Evolutionary conservation across 179 eudicot species (phyloP), one percentile per base, ranked within the genome.

Genomic region (Patellifolia procumbens): DNA sequence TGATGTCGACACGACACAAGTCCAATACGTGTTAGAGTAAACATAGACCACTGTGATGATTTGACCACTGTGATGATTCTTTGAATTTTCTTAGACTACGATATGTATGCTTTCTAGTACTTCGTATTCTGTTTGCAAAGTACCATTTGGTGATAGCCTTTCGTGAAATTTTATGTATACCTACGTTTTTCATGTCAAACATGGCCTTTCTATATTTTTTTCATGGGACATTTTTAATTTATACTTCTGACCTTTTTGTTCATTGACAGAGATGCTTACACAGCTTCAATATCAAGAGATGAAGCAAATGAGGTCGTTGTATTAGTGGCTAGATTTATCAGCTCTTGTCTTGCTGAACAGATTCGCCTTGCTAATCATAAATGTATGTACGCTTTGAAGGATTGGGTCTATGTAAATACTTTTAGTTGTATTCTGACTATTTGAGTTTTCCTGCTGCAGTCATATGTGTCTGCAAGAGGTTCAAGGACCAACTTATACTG

Each of bases 341-440:
- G 76, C 70, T 81, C 83, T 45, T 94, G 97, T 74, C 69, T 78
- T 20, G 84, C 87, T 15, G 88, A 86, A 62, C 98, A 94, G 86
- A 94, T 94, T 60, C 97, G 88, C 68, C 75, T 92, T 84, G 96
- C 90, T 7, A 89, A 88, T 76, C 93, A 92, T 13, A 94, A 92
- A 79, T 94, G 98, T 94, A 90, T 76, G 78, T 16, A 10, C 48
- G 66, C 37, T 42, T 61, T 10, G 28, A 49, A 7, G 48, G 5
- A 24, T 35, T 22, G 4, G 35, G 46, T n/a, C 66, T 17, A 26
- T 37, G 64, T 16, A 19, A 12, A 51, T 11, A 67, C 51, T 66
- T 42, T 24, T 55, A 45, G 49, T 28, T 72, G 8, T 73, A 4
- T 49, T 69, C 34, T 73, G 72, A 63, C 24, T 73, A 46, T 68